Base-by-base conservation (phyloP, 2,329 filamentous ascomycete genomes). In the Colletotrichum simmondsii region DNA sequence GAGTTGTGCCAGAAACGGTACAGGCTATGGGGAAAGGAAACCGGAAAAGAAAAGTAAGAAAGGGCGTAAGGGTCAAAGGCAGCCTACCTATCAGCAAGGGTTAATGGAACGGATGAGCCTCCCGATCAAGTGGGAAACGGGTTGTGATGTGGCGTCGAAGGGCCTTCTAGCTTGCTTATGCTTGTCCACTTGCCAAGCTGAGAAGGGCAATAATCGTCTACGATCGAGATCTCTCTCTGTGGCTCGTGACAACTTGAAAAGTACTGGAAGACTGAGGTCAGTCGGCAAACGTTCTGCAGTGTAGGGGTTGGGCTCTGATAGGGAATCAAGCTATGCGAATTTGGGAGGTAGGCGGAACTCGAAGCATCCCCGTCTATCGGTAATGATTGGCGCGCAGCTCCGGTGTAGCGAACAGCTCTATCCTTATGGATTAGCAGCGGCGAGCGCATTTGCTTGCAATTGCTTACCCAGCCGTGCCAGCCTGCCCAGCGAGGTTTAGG, bases 221-320 rank as follows among this genome's bases (percentile, higher is more conserved):
- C 46, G 66, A 73, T 73, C 71, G 71, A 73, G 71, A 73, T 73
- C 71, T 60, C 56, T 60, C 14, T 32, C 52, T 64, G 65, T 72
- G 70, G 65, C 70, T 72, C 58, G 65, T 68, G 65, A 49, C 42
- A 22, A 22, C 59, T 28, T 28, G 46, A 11, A 7, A 49, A 49
- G 14, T 14, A 30, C 32, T 8, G 22, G 24, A 59, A 19, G 3
- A 24, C 11, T 37, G 57, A 4, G 28, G 11, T 16, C 22, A 42
- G 57, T 24, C 5, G 22, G 57, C 22, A 58, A 32, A 35, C 11
- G 4, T 35, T 19, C 35, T 8, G n/a, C 6, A 24, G n/a, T 6
- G n/a, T 42, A 5, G 57, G 14, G n/a, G n/a, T 10, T 35, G 30
- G 26, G 22, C n/a, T 8, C 42, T 30, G 12, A 42, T 42, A 14